Evolutionary conservation across 2,329 filamentous ascomycete species (phyloP).

Genomic region (Trichoderma gracile): DNA sequence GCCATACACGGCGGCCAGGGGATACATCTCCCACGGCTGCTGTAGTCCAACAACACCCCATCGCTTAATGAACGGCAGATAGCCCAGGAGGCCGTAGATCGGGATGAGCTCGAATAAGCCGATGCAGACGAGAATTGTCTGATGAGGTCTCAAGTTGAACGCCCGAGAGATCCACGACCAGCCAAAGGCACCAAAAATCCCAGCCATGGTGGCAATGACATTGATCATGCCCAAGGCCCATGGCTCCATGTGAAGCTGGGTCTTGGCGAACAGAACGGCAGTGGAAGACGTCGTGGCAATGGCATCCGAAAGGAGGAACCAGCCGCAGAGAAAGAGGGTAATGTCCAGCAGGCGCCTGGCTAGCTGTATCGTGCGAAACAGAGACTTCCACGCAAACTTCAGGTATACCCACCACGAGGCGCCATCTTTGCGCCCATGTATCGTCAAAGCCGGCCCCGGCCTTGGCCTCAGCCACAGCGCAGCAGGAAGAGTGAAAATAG

Average conservation of each 20-base stretch:
- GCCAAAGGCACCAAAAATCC: constrained; percentile 83
- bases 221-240: constrained; percentile 90
- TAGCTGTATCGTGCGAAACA: constrained; percentile 76
- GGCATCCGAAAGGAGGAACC: constrained; percentile 93
- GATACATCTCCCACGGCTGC: constrained; percentile 96
- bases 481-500: constrained; percentile 83
- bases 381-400: constrained; percentile 78
- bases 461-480: constrained; percentile 84
- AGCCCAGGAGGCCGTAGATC: constrained; percentile 85
- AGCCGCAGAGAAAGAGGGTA: constrained; percentile 77
- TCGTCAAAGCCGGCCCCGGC: constrained; percentile 77
- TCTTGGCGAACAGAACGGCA: constrained; percentile 94
- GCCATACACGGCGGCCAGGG: constrained; percentile 85
- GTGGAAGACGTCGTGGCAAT: constrained; percentile 94
- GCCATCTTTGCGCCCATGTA: constrained; percentile 40
- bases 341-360: constrained; percentile 74
- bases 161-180: constrained; percentile 78
- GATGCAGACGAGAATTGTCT: constrained; percentile 92
- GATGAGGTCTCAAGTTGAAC: constrained; percentile 71
- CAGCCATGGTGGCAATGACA: constrained; percentile 82
- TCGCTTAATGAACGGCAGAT: constrained; percentile 73
- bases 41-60: constrained; percentile 84
- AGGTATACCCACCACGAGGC: constrained; percentile 68
- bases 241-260: constrained; percentile 83
- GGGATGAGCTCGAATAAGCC: constrained; percentile 89